Percentiles rank a stretch among this genome's conserved stretches.
Conservation (phyloP, 176 grass and related monocot species). For the Puccinellia tenuiflora region DNA sequence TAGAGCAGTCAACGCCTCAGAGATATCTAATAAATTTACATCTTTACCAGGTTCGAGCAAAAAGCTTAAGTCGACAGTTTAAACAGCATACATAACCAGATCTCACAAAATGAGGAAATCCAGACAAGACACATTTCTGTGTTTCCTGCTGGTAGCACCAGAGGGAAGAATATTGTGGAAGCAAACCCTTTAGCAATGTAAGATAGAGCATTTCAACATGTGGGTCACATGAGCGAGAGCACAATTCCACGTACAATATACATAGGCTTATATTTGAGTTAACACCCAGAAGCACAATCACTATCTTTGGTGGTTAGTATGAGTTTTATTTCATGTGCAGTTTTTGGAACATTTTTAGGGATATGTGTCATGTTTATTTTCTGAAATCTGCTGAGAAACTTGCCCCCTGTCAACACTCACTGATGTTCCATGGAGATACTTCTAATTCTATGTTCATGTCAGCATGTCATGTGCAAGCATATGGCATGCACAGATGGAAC, state of each 20-base stretch:
- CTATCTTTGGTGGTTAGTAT: neutral
- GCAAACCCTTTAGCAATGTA: neutral
- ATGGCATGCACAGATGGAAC: neutral
- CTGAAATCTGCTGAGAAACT: neutral
- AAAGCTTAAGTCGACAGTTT: neutral
- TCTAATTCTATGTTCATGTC: neutral
- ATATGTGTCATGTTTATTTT: neutral
- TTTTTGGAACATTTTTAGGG: neutral
- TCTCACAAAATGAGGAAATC: neutral
- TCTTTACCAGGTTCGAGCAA: neutral
- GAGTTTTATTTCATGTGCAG: neutral
- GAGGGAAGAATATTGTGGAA: neutral
- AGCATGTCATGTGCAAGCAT: neutral
- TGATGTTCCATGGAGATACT: neutral
- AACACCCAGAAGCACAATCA: neutral
- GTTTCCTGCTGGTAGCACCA: neutral
- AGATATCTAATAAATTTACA: neutral
- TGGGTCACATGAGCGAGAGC: neutral
- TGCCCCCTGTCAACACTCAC: neutral
- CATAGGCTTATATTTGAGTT: neutral
- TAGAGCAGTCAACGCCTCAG: neutral
- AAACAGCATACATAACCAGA: neutral
- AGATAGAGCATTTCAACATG: neutral
- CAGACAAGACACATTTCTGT: neutral
- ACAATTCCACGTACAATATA: neutral